These are phyloP conservation scores for Hypoxylon fragiforme DNA, from an alignment of 495 filamentous ascomycete genomes.

Conservation along the genomic window DNA sequence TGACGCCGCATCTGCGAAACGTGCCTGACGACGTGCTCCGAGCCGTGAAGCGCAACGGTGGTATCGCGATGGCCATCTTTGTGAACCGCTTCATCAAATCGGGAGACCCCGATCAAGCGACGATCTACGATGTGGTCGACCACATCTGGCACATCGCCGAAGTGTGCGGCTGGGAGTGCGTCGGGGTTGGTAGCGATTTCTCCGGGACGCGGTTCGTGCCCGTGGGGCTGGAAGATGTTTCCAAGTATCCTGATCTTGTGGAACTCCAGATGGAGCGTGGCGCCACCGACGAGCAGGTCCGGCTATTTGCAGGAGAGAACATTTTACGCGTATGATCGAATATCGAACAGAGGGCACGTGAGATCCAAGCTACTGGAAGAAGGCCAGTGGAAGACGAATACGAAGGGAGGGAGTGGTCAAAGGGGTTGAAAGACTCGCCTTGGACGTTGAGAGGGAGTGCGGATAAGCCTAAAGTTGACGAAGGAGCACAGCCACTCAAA, in stretches of 20 bases:
- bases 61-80: slow-evolving; percentile 65
- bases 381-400: slow-evolving; percentile 27
- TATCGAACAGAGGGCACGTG: slow-evolving; percentile 21
- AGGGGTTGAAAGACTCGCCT: slow-evolving; percentile 22
- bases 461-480: slow-evolving; percentile 17
- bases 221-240: slow-evolving; percentile 53
- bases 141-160: slow-evolving; percentile 62
- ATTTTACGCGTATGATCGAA: slow-evolving; percentile 42
- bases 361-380: slow-evolving; percentile 27
- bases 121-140: slow-evolving; percentile 65
- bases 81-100: slow-evolving; percentile 63
- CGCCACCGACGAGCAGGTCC: slow-evolving; percentile 54
- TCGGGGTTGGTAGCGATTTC: slow-evolving; percentile 68
- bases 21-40: slow-evolving; percentile 62
- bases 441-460: slow-evolving; percentile 28
- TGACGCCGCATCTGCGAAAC: slow-evolving; percentile 62
- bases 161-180: slow-evolving; percentile 60
- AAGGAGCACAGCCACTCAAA: slow-evolving; percentile 15
- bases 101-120: slow-evolving; percentile 56
- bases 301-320: slow-evolving; percentile 58
- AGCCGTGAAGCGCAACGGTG: slow-evolving; percentile 57
- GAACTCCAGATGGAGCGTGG: slow-evolving; percentile 47
- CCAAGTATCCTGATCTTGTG: slow-evolving; percentile 28
- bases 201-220: slow-evolving; percentile 58
- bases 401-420: slow-evolving; percentile 23